Evolutionary conservation across 352 stramenopile genomes (phyloP), one percentile per base, ranked within the genome.

Genomic region (Phytophthora brassicae): DNA sequence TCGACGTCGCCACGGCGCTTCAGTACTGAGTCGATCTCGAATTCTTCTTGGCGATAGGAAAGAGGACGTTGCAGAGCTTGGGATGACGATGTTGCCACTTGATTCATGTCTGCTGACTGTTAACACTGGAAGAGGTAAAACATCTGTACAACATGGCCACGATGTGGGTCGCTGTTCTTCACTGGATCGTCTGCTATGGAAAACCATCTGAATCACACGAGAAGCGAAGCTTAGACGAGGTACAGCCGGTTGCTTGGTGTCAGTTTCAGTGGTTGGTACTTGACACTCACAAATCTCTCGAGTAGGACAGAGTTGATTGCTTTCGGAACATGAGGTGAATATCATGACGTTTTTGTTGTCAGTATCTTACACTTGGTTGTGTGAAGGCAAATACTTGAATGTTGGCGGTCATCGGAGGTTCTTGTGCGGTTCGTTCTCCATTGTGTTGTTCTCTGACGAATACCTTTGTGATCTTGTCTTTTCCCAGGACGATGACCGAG

Each of bases 131-230:
- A 9, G 38, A 38, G 55, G 43, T 17, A 35, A 19, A 56, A 46
- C 7, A 16, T 58, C 23, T 41, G 26, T 42, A 4, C 57, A 28
- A 26, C 47, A 41, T 41, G 64, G 42, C 64, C 64, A 72, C 1
- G 64, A 68, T 22, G 69, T 66, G 19, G 50, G 22, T 24, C 41
- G 50, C 13, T 23, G 29, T 17, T 56, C 39, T 36, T 36, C 16
- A 4, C 33, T 38, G 7, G 12, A 22, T 50, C 19, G 39, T 45
- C 8, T 45, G 6, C 23, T 51, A 13, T 39, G 50, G 26, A 54
- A 66, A n/a, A 73, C n/a, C 20, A 69, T 31, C 24, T 57, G 31
- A 9, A 64, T 36, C 31, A 72, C 52, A 17, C 57, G 64, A 31
- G 52, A 23, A 7, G 59, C 47, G 17, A 72, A 65, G 23, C 42